phyloP scores from a whole-genome alignment of 2,329 filamentous ascomycete genomes.

The Clarireedia monteithiana region DNA sequence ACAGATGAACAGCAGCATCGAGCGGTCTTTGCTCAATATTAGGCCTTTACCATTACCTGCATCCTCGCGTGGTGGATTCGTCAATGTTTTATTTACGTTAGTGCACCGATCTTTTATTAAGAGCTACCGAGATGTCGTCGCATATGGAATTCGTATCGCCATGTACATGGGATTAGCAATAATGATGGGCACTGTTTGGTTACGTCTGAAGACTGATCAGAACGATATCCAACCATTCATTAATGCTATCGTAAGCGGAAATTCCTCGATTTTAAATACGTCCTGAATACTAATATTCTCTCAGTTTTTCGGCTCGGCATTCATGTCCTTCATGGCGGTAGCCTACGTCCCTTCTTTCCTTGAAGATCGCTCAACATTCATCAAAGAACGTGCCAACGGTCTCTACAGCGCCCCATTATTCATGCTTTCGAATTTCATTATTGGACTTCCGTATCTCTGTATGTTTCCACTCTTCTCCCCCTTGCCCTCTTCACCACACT shows the following conservation, averaged over 20 bases:
- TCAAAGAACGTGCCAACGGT: conserved; percentile 75
- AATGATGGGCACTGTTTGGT: conserved; percentile 84
- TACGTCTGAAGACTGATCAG: conserved; percentile 61
- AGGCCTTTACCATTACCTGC: conserved; percentile 11
- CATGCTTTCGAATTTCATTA: conserved; percentile 71
- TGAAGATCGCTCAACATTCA: conserved; percentile 65
- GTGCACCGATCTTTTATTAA: conserved; percentile 78
- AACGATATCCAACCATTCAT: conserved; percentile 71
- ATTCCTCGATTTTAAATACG: neutral
- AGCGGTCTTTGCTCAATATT: conserved; percentile 9
- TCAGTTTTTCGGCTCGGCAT: conserved; percentile 61
- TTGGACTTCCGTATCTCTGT: conserved; percentile 73
- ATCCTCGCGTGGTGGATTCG: conserved; percentile 26
- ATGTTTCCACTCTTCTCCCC: conserved; percentile 17
- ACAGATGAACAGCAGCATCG: conserved; percentile 27
- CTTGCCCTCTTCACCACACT: neutral
- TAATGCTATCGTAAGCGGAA: conserved; percentile 58
- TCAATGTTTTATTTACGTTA: conserved; percentile 50
- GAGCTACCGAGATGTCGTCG: conserved; percentile 74
- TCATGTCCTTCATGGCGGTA: conserved; percentile 76
- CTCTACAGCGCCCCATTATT: conserved; percentile 69
- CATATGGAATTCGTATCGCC: conserved; percentile 71
- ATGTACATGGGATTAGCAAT: conserved; percentile 78
- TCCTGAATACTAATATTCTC: neutral
- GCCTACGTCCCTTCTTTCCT: conserved; percentile 80